Percentiles rank a stretch among this genome's conserved stretches.
Evolutionary conservation across 768 basidiomycete genomes (phyloP).

Genomic region (Mycena capillaripes): DNA sequence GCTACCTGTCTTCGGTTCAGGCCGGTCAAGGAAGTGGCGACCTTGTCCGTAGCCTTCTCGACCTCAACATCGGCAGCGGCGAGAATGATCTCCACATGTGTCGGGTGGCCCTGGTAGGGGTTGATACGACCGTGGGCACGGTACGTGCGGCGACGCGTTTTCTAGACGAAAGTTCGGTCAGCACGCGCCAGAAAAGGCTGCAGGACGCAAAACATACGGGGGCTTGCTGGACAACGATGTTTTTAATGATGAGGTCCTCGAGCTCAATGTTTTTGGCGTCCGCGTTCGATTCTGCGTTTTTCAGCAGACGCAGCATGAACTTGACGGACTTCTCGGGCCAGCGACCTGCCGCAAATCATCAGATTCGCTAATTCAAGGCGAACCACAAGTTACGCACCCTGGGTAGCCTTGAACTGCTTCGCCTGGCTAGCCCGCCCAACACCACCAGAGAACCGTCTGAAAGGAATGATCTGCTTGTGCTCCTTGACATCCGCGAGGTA

Average conservation of each 20-base stretch:
- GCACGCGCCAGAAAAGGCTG: constrained; percentile 3
- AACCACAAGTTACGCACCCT: constrained; percentile 70
- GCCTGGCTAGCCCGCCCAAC: constrained; percentile 96
- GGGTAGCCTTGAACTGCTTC: constrained; percentile 96
- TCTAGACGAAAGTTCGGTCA: constrained; percentile 62
- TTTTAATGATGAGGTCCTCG: constrained; percentile 95
- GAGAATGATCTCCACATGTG: constrained; percentile 96
- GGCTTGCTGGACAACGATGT: constrained; percentile 98
- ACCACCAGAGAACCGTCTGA: constrained; percentile 95
- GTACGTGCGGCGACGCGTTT: constrained; percentile 99
- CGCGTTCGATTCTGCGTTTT: constrained; percentile 99
- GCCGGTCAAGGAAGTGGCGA: constrained; percentile 68
- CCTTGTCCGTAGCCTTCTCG: constrained; percentile 92
- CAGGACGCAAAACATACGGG: constrained; percentile 74
- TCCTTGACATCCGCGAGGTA: constrained; percentile 96
- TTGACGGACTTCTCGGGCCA: constrained; percentile 99
- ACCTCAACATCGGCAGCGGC: constrained; percentile 84
- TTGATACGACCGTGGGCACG: constrained; percentile 98
- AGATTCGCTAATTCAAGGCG: neutral
- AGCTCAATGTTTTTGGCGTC: constrained; percentile 96
- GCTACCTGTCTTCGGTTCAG: constrained; percentile 91
- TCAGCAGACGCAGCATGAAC: constrained; percentile 93
- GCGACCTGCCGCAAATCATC: constrained; percentile 76
- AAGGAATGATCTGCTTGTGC: constrained; percentile 97
- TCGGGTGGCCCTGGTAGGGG: constrained; percentile 98